Evolutionary conservation across 257 asterid genomes (phyloP).

Genomic region (Lantana camara): DNA sequence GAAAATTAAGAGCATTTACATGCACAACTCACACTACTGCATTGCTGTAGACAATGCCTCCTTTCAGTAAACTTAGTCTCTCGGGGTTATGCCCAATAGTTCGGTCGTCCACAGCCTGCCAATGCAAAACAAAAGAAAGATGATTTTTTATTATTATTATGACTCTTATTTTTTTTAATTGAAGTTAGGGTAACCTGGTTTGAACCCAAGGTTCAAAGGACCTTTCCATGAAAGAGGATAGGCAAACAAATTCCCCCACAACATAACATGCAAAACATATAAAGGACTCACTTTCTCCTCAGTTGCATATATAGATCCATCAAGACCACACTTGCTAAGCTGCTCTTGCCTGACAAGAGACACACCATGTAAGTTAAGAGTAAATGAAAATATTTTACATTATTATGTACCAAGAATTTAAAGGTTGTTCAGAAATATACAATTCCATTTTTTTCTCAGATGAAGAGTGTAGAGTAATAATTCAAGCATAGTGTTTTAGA

Average conservation of each 20-base stretch:
- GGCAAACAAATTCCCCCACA: not conserved
- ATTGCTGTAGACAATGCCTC: constrained; percentile 90
- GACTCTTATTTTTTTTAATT: too few relatives aligned
- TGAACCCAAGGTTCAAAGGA: too few relatives aligned
- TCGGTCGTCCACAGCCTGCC: constrained; percentile 87
- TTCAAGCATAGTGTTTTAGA: too few relatives aligned
- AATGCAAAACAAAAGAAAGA: constrained; percentile 26
- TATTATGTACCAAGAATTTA: constrained; percentile 3
- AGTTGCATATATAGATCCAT: constrained; percentile 76
- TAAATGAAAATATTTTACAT: constrained; percentile 14
- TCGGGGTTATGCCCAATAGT: constrained; percentile 94
- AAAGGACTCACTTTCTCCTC: constrained; percentile 63
- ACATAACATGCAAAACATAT: constrained; percentile 13
- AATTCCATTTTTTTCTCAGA: too few relatives aligned
- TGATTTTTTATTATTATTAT: not conserved
- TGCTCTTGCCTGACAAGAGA: constrained; percentile 74
- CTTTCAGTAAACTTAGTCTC: constrained; percentile 88
- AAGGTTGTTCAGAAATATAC: not conserved
- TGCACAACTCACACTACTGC: constrained; percentile 70
- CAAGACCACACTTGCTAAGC: constrained; percentile 84
- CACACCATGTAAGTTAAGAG: constrained; percentile 22
- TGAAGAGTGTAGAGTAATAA: too few relatives aligned
- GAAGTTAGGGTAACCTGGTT: too few relatives aligned
- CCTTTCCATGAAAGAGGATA: too few relatives aligned
- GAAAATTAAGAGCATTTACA: constrained; percentile 14